phyloP scores from a whole-genome alignment of 305 asterid species.

The Fraxinus nigra region DNA sequence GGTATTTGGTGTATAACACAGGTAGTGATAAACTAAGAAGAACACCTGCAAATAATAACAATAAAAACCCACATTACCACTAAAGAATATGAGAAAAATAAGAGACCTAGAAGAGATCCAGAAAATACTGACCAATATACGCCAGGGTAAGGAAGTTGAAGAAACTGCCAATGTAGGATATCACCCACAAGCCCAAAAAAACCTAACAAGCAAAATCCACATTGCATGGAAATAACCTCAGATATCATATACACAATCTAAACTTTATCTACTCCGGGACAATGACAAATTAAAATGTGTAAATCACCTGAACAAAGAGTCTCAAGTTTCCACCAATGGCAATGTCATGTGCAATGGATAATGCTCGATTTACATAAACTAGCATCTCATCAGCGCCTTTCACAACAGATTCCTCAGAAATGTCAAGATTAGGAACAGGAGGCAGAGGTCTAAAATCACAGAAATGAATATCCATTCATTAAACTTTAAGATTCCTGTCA shows the following conservation, averaged over 20 bases:
- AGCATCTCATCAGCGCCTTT: conserved; percentile 67
- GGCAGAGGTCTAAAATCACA: conserved; percentile 68
- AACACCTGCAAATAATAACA: conserved; percentile 40
- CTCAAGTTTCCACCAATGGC: conserved; percentile 73
- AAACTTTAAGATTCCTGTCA: not conserved
- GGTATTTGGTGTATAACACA: conserved; percentile 61
- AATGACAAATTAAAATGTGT: conserved; percentile 16
- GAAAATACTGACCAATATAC: conserved; percentile 56
- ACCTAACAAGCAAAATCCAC: conserved; percentile 44
- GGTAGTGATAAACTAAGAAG: conserved; percentile 74
- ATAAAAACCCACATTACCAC: conserved; percentile 3
- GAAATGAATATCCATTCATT: not conserved
- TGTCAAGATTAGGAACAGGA: conserved; percentile 75
- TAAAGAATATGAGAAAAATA: not conserved
- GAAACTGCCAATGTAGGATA: conserved; percentile 71
- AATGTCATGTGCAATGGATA: conserved; percentile 66
- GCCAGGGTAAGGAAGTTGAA: conserved; percentile 70
- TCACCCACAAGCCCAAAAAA: conserved; percentile 54
- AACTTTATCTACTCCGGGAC: conserved; percentile 2
- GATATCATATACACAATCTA: conserved; percentile 8
- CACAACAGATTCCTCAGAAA: conserved; percentile 62
- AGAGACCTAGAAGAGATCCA: not conserved
- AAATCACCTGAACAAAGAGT: conserved; percentile 54
- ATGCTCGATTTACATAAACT: conserved; percentile 55
- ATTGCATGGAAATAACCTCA: conserved; percentile 5